A percentile compares a stretch with the other conserved stretches of the same genome.
phyloP scores from a whole-genome alignment of 2,329 filamentous ascomycete genomes.

The Colletotrichum gigasporum region DNA sequence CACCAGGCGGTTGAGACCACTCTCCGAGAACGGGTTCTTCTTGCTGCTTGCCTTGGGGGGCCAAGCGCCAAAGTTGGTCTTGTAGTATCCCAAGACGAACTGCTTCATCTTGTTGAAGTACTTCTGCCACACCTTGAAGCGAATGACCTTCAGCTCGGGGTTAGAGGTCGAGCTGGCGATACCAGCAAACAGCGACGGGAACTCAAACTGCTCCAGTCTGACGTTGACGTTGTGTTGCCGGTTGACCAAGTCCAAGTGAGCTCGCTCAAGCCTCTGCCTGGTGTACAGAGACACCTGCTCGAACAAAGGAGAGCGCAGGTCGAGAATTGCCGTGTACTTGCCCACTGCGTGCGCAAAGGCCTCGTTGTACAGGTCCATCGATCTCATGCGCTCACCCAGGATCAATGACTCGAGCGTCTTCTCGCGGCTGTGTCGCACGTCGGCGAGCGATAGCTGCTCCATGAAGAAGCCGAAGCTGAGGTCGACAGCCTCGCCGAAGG shows the following conservation, averaged over 20 bases:
- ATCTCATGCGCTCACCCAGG: conserved; percentile 89
- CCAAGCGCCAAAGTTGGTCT: conserved; percentile 73
- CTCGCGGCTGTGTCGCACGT: conserved; percentile 83
- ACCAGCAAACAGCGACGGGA: conserved; percentile 88
- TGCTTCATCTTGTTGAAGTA: conserved; percentile 79
- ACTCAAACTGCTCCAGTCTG: conserved; percentile 88
- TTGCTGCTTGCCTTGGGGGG: conserved; percentile 91
- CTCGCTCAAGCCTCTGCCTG: conserved; percentile 81
- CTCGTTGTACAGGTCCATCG: conserved; percentile 84
- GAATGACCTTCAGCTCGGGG: conserved; percentile 78
- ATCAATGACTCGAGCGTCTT: conserved; percentile 91
- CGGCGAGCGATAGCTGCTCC: conserved; percentile 78
- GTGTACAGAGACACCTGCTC: conserved; percentile 76
- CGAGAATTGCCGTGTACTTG: conserved; percentile 79
- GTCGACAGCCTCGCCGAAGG: conserved; percentile 68
- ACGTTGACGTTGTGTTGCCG: conserved; percentile 75
- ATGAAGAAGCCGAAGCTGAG: conserved; percentile 79
- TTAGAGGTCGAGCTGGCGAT: conserved; percentile 85
- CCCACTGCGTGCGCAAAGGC: conserved; percentile 92
- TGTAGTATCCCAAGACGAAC: conserved; percentile 76
- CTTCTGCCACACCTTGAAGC: conserved; percentile 85
- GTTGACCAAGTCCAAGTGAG: conserved; percentile 80
- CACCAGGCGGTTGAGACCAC: conserved; percentile 85
- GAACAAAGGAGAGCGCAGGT: conserved; percentile 74
- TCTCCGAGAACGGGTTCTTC: conserved; percentile 89